Evolutionary conservation across 257 asterid genomes (phyloP).

Genomic region (Eustoma russellianum): DNA sequence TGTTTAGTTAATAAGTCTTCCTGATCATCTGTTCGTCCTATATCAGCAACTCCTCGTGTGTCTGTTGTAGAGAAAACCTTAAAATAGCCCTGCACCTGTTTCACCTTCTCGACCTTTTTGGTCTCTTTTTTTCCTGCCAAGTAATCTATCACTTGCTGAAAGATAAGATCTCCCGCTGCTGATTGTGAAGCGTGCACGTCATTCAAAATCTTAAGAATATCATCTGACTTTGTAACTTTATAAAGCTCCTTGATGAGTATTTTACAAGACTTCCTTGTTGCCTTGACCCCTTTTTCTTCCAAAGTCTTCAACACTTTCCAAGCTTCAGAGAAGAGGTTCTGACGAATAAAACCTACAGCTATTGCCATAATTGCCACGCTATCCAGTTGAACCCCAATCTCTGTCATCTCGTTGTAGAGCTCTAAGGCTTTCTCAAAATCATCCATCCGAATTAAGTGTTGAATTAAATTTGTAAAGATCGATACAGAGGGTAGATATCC

Average conservation of each 20-base stretch:
- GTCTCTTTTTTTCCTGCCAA: conserved; percentile 49
- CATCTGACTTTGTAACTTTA: conserved; percentile 52
- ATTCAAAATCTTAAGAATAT: conserved; percentile 40
- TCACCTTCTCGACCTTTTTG: conserved; percentile 27
- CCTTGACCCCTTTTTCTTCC: conserved; percentile 46
- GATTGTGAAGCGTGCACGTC: conserved; percentile 36
- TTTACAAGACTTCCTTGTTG: conserved; percentile 34
- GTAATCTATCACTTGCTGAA: conserved; percentile 29
- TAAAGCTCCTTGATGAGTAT: conserved; percentile 58
- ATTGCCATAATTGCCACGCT: conserved; percentile 54
- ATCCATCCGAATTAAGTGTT: conserved; percentile 42
- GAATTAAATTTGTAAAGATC: conserved; percentile 59
- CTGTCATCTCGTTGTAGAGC: conserved; percentile 58
- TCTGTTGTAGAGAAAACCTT: conserved; percentile 11
- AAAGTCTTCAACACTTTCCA: conserved; percentile 45
- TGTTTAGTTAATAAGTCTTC: conserved; percentile 14
- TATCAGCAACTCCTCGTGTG: conserved; percentile 7
- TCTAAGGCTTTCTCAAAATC: conserved; percentile 52
- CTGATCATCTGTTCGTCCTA: conserved; percentile 12
- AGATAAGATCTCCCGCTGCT: conserved; percentile 29
- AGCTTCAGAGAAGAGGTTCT: conserved; percentile 50
- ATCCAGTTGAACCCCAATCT: conserved; percentile 44
- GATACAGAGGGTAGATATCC: conserved; percentile 40
- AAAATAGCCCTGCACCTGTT: conserved; percentile 22
- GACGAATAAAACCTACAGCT: conserved; percentile 47